A percentile compares a stretch with the other conserved stretches of the same genome.
These are phyloP conservation scores for Quercus berberidifolia DNA, from an alignment of 306 rosid species.

Conservation along the genomic window DNA sequence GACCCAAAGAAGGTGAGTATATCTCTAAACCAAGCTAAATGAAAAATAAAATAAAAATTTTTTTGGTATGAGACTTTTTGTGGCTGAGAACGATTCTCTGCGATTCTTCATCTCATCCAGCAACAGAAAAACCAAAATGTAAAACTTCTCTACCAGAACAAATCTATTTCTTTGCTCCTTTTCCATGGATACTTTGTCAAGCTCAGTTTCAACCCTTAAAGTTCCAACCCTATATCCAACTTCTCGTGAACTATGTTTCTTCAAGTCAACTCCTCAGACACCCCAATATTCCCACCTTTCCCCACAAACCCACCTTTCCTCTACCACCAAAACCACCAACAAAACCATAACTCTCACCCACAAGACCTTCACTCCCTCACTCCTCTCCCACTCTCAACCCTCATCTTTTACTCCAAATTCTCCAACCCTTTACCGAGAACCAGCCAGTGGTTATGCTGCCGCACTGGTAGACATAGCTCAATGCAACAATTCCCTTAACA, in stretches of 20 bases:
- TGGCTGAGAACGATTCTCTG: background rate
- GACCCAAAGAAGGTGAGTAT: too few species aligned
- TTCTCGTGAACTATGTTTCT: slow-evolving; percentile 41
- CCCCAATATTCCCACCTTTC: slow-evolving; percentile 9
- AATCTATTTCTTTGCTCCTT: background rate
- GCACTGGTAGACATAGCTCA: slow-evolving; percentile 68
- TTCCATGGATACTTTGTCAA: slow-evolving; percentile 70
- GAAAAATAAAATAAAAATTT: too few species aligned
- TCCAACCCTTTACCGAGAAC: slow-evolving; percentile 30
- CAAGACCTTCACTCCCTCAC: slow-evolving; percentile 18
- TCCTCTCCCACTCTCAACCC: slow-evolving; percentile 20
- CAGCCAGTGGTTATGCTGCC: slow-evolving; percentile 76
- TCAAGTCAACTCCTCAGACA: slow-evolving; percentile 30
- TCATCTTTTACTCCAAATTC: slow-evolving; percentile 18
- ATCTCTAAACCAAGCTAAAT: too few species aligned
- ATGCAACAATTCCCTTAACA: slow-evolving; percentile 42
- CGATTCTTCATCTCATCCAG: background rate
- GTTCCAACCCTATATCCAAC: slow-evolving; percentile 33
- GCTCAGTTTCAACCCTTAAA: slow-evolving; percentile 61
- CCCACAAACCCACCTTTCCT: slow-evolving; percentile 30
- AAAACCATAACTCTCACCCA: slow-evolving; percentile 29
- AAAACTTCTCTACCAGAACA: background rate
- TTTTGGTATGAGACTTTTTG: background rate
- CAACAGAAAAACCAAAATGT: background rate
- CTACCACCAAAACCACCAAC: slow-evolving; percentile 36